Conservation (phyloP, 1,139 yeast species). For the Taiozyma onychis region DNA sequence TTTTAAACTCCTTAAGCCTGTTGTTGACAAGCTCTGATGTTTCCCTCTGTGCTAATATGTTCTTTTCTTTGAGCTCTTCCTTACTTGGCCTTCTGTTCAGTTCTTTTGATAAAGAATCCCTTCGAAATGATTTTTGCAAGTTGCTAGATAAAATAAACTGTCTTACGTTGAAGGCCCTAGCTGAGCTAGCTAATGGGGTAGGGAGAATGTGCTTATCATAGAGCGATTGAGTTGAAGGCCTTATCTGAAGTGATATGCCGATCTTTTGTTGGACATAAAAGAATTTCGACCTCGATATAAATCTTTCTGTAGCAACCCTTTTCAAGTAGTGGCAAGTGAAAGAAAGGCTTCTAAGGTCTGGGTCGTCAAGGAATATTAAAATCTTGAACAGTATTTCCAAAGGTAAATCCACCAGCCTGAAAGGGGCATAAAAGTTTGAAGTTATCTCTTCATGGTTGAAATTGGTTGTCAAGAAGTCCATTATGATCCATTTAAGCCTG, state of each 20-base stretch:
- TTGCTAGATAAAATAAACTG: slow-evolving; percentile 5
- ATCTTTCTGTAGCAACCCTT: slow-evolving; percentile 15
- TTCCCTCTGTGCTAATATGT: slow-evolving; percentile 10
- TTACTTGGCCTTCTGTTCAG: slow-evolving; percentile 16
- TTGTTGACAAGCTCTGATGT: slow-evolving; percentile 12
- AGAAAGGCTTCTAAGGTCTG: slow-evolving; percentile 15
- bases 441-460: slow-evolving; percentile 10
- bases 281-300: slow-evolving; percentile 16
- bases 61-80: slow-evolving; percentile 15
- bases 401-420: slow-evolving; percentile 18
- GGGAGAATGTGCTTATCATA: slow-evolving; percentile 17
- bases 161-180: slow-evolving; percentile 2
- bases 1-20: slow-evolving; percentile 13
- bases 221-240: slow-evolving; percentile 11
- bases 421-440: slow-evolving; percentile 10
- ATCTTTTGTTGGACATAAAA: slow-evolving; percentile 15
- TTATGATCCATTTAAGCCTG: not conserved
- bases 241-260: slow-evolving; percentile 11
- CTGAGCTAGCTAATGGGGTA: slow-evolving; percentile 2
- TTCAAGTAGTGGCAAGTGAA: slow-evolving; percentile 14
- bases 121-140: slow-evolving; percentile 15
- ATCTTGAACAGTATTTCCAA: slow-evolving; percentile 19
- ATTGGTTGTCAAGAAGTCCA: slow-evolving; percentile 20
- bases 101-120: slow-evolving; percentile 14
- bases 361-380: slow-evolving; percentile 18